phyloP scores from a whole-genome alignment of 169 alveolate species.

The Cryptosporidium canis region DNA sequence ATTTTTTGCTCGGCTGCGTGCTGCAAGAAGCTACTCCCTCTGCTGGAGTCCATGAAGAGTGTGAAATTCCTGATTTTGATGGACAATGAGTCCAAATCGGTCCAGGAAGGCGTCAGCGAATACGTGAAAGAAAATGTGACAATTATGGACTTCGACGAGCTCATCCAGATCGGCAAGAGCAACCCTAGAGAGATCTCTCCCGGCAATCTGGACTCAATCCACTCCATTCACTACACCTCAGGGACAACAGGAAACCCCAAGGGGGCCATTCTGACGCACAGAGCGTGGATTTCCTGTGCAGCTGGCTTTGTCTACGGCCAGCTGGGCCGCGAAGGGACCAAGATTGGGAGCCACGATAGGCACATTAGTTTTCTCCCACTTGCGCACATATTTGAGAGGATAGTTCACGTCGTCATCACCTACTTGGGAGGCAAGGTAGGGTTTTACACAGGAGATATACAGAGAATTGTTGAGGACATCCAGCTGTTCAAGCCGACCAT shows the following conservation, averaged over 20 bases:
- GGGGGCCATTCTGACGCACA: conserved; percentile 86
- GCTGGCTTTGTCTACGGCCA: conserved; percentile 44
- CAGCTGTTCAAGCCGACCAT: conserved; percentile 92
- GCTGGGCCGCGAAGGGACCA: conserved; percentile 46
- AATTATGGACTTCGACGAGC: conserved; percentile 39
- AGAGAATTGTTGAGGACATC: conserved; percentile 82
- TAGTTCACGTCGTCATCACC: conserved; percentile 72
- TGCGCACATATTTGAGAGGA: conserved; percentile 86
- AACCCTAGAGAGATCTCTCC: conserved; percentile 15
- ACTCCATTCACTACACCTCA: conserved; percentile 80
- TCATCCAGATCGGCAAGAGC: conserved; percentile 21
- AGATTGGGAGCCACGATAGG: conserved; percentile 73
- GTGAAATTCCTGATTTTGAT: conserved; percentile 4
- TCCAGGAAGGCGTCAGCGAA: not conserved
- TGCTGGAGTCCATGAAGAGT: not conserved
- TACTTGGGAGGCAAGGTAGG: conserved; percentile 79
- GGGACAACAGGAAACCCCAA: conserved; percentile 93
- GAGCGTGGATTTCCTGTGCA: conserved; percentile 71
- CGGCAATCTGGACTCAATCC: conserved; percentile 30
- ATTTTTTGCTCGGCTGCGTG: conserved; percentile 32
- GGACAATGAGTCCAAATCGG: conserved; percentile 14
- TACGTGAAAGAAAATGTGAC: conserved; percentile 11
- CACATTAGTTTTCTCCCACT: conserved; percentile 84
- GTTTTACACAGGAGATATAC: conserved; percentile 82
- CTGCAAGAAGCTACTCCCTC: conserved; percentile 16